A percentile compares a stretch with the other conserved stretches of the same genome.
Evolutionary conservation across 345 rosid species (phyloP).

Genomic region (Salix udensis): DNA sequence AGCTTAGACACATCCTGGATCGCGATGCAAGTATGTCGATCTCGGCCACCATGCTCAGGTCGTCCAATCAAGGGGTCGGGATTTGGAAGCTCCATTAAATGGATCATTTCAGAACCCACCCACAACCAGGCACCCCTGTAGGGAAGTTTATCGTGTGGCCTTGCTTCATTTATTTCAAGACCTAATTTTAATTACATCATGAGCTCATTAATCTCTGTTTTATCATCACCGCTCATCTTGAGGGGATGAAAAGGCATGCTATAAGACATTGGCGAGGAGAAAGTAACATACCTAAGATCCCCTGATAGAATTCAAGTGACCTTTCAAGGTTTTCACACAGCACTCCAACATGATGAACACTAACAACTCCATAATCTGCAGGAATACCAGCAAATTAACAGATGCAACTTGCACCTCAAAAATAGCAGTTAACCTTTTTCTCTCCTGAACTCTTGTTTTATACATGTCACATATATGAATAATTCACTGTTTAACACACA

Average conservation of each 20-base stretch:
- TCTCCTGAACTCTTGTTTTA: neutral
- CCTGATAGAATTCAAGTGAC: slow-evolving; percentile 83
- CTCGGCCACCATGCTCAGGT: slow-evolving; percentile 88
- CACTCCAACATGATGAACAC: slow-evolving; percentile 85
- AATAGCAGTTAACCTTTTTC: neutral
- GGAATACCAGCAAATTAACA: slow-evolving; percentile 1
- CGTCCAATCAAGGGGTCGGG: slow-evolving; percentile 93
- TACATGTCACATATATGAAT: neutral
- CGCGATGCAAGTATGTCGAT: slow-evolving; percentile 85
- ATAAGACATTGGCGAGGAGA: neutral
- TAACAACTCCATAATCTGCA: slow-evolving; percentile 79
- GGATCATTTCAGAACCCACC: slow-evolving; percentile 98
- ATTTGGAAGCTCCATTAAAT: slow-evolving; percentile 97
- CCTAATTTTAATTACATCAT: slow-evolving; percentile 34
- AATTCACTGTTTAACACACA: neutral
- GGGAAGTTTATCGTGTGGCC: slow-evolving; percentile 91
- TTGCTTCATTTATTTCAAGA: slow-evolving; percentile 84
- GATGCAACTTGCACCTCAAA: neutral
- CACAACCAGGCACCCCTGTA: slow-evolving; percentile 95
- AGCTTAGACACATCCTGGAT: slow-evolving; percentile 71
- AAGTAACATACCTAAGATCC: slow-evolving; percentile 46
- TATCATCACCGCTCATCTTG: neutral
- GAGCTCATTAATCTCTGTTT: slow-evolving; percentile 4
- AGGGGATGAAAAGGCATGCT: neutral
- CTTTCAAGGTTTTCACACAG: slow-evolving; percentile 79